Percentiles rank a stretch among this genome's conserved stretches.
These are phyloP conservation scores for Mycena albidolilacea DNA, from an alignment of 768 basidiomycete genomes.

Conservation along the genomic window DNA sequence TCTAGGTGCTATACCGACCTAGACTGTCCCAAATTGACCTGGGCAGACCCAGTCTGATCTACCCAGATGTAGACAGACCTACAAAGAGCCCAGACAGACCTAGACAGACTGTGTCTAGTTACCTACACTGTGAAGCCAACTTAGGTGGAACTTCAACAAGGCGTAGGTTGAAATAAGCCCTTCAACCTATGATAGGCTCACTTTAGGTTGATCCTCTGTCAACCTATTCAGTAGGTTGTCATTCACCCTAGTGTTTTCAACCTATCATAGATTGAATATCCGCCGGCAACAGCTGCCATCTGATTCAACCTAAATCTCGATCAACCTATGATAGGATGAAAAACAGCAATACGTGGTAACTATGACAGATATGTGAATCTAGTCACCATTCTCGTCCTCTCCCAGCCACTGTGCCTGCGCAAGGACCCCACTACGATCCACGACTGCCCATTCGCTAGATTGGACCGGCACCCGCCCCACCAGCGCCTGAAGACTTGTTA, in stretches of 20 bases:
- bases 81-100: too few species aligned
- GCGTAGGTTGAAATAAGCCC: conserved; percentile 10
- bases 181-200: conserved; percentile 16
- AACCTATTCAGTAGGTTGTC: conserved; percentile 14
- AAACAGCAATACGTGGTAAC: background rate
- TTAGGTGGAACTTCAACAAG: conserved; percentile 18
- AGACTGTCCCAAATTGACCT: too few species aligned
- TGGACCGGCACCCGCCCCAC: conserved; percentile 40
- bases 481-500: conserved; percentile 43
- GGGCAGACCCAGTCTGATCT: too few species aligned
- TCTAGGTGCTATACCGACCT: too few species aligned
- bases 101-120: too few species aligned
- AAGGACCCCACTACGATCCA: conserved; percentile 43
- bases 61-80: too few species aligned
- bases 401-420: conserved; percentile 32
- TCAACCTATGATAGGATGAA: conserved; percentile 17
- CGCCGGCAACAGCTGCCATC: too few species aligned
- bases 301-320: background rate
- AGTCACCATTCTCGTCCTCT: background rate
- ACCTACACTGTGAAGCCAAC: conserved; percentile 24
- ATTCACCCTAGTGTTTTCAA: conserved; percentile 15
- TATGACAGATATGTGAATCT: background rate
- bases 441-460: conserved; percentile 40
- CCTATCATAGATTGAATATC: conserved; percentile 7
- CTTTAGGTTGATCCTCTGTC: conserved; percentile 12